These are phyloP conservation scores for Lactifluus piperatus DNA, from an alignment of 768 basidiomycete genomes.

Conservation along the genomic window DNA sequence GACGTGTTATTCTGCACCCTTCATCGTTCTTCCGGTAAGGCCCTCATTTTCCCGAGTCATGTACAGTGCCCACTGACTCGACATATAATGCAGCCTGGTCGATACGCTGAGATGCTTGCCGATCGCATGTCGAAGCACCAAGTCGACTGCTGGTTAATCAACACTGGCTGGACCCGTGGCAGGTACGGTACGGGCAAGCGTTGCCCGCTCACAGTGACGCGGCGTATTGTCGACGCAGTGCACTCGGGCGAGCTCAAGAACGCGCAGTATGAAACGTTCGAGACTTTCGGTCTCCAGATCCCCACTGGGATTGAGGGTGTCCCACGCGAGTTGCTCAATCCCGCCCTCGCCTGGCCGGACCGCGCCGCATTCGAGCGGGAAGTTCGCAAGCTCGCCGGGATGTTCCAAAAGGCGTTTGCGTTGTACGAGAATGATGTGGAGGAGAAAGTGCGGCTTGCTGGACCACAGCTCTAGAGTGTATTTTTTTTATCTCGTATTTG, in stretches of 20 bases:
- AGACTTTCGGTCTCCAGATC: constrained; percentile 74
- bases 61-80: neutral
- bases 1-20: constrained; percentile 98
- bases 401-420: constrained; percentile 93
- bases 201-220: constrained; percentile 93
- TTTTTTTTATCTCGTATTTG: neutral
- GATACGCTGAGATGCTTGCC: constrained; percentile 96
- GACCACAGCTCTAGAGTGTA: constrained; percentile 40
- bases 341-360: constrained; percentile 77
- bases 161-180: constrained; percentile 96
- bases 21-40: constrained; percentile 89
- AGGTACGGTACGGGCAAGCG: constrained; percentile 90
- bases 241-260: constrained; percentile 87
- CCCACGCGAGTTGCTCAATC: constrained; percentile 86
- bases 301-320: constrained; percentile 81
- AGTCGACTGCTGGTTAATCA: constrained; percentile 96
- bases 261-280: constrained; percentile 80
- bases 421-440: constrained; percentile 84
- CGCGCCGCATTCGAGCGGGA: constrained; percentile 87
- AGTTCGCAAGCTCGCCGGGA: constrained; percentile 77
- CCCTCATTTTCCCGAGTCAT: constrained; percentile 7
- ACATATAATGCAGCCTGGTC: constrained; percentile 51
- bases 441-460: constrained; percentile 71
- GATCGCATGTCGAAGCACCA: constrained; percentile 84
- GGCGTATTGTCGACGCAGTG: constrained; percentile 93